Base-by-base conservation (phyloP, 2,329 filamentous ascomycete species). In the Geoglossum cookeanum region DNA sequence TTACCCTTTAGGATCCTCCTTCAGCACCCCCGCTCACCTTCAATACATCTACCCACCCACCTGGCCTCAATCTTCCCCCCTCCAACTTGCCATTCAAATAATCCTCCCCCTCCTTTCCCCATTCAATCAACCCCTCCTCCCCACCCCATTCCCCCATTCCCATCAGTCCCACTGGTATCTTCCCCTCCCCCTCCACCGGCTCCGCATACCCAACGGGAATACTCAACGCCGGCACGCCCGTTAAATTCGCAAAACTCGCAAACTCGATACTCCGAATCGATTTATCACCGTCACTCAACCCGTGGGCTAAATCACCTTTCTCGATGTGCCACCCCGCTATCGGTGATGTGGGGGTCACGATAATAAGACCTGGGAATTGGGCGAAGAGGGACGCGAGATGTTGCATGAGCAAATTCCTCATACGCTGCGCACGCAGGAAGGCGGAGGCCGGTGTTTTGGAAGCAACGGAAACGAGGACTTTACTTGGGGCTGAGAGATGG, bases 221-320 rank as follows among this genome's bases (percentile, higher is more conserved):
- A 51, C 75, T 81, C 11, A 94, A 78, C 0, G 86, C 81, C 0
- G 90, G 90, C 54, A 83, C 82, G 0, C 90, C 90, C 0, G 76
- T 80, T 63, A 88, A 83, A 69, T 96, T 96, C 5, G 89, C 85
- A 39, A 94, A 70, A 78, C 85, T 94, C 15, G 86, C 81, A 69
- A 87, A 95, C 68, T 84, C 80, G 87, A 95, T 94, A 65, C 79
- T 86, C 30, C 78, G 74, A n/a, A 94, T 72, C 15, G 80, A 82
- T 60, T 71, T 74, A 66, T 92, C 88, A 0, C 77, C 83, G 67
- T 96, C 84, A 42, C 77, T 83, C 62, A 87, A 73, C 1, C 90
- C 90, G 52, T 74, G 70, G 6, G 65, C 62, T 3, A 81, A 66
- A 64, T 89, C 81, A n/a, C 72, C 72, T 15, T 81, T 72, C 45